phyloP scores from a whole-genome alignment of 495 filamentous ascomycete species.

The Glonium stellatum region DNA sequence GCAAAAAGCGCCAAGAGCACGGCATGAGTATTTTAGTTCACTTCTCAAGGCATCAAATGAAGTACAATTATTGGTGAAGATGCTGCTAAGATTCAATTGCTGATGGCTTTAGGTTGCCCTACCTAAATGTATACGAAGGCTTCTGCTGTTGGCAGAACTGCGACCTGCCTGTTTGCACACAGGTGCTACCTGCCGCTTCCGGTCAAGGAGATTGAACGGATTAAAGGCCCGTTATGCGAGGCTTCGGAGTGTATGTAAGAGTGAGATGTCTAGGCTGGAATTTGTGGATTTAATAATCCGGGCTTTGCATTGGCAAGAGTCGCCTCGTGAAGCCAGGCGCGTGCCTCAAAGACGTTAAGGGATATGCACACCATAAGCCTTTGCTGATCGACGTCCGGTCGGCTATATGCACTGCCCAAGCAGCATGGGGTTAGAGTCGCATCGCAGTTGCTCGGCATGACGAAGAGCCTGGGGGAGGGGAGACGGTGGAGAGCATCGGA shows the following conservation, averaged over 20 bases:
- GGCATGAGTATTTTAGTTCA: background rate
- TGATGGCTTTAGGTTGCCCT: background rate
- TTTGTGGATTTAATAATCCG: background rate
- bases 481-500: background rate
- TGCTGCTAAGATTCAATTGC: background rate
- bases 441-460: constrained; percentile 1
- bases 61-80: no score
- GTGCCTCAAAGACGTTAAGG: background rate
- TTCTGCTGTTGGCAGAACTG: background rate
- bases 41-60: constrained; percentile 1
- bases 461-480: background rate
- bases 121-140: background rate
- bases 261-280: background rate
- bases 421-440: background rate
- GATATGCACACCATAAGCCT: background rate
- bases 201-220: background rate
- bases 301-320: background rate
- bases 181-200: background rate
- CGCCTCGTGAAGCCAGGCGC: background rate
- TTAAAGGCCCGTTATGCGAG: background rate
- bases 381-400: background rate
- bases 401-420: background rate
- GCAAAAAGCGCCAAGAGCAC: background rate
- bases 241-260: background rate
- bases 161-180: background rate